Evolutionary conservation across 106 monocot species (phyloP).

Genomic region (Allium sativum): DNA sequence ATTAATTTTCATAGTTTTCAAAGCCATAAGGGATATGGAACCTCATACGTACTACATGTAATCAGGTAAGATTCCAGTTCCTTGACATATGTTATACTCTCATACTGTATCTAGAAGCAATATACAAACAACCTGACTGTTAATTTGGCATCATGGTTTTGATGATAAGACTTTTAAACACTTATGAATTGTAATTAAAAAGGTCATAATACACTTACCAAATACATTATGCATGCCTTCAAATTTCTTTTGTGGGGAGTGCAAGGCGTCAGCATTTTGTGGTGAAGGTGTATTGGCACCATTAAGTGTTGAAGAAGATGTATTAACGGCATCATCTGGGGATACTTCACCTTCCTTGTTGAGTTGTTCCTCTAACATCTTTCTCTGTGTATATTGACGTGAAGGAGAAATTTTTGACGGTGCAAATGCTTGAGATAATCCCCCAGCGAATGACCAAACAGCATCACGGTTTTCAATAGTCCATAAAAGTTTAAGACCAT

Average conservation of each 20-base stretch:
- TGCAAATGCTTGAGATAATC: constrained; percentile 88
- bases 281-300: constrained; percentile 20
- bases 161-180: too few species aligned
- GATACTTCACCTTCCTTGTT: constrained; percentile 26
- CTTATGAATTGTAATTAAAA: too few species aligned
- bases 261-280: constrained; percentile 22
- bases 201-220: constrained; percentile 13
- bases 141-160: too few species aligned
- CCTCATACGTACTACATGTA: too few species aligned
- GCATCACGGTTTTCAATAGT: constrained; percentile 93
- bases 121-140: too few species aligned
- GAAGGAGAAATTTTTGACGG: constrained; percentile 92
- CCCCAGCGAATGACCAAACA: constrained; percentile 80
- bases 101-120: too few species aligned
- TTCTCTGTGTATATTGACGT: constrained; percentile 80
- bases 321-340: constrained; percentile 22
- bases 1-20: too few species aligned
- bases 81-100: too few species aligned
- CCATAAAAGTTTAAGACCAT: constrained; percentile 95
- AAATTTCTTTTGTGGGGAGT: constrained; percentile 28
- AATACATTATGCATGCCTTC: constrained; percentile 26
- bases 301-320: constrained; percentile 16
- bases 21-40: too few species aligned
- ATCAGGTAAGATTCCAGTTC: too few species aligned
- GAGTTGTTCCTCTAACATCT: constrained; percentile 40